Evolutionary conservation across 139 green algal genomes (phyloP), one percentile per base, ranked within the genome.

Genomic region (Parachlorella kessleri): DNA sequence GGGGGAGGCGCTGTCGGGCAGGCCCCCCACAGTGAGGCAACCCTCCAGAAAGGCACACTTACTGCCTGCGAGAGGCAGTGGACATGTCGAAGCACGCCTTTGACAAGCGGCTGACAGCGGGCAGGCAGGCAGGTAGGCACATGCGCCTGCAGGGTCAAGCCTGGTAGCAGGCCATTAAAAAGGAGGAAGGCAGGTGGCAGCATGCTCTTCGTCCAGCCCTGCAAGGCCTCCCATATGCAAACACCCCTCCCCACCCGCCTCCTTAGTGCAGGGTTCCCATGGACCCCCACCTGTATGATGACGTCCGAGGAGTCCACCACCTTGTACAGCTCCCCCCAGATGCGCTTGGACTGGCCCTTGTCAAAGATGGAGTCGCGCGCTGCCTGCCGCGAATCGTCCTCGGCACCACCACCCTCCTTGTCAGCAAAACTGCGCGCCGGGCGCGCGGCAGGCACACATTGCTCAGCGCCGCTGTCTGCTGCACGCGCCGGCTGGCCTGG

Each of bases 321-420:
- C 87, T 99, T 99, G 91, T 98, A 99, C 53, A 99, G 91, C 92
- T 99, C 97, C 6, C 94, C 95, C 97, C 97, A 99, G 82, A 99
- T 99, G 76, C 97, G 92, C 78, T 93, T 94, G 2, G 88, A 96
- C 90, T 99, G 97, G 14, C 97, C 97, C 86, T 99, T 99, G 24
- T 96, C 87, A 81, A 98, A 98, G 33, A 97, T 79, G n/a, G 81
- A 73, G 30, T 92, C 88, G 21, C 85, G 77, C 42, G 70, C 75
- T 55, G 72, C 85, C 42, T 53, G 59, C 14, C 77, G 78, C 28
- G 39, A 66, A 10, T 82, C 78, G n/a, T 78, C 67, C 32, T 84
- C 87, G 5, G 35, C 41, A 3, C 26, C 64, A 1, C 14, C 36
- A 18, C 26, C 72, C 59, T 75, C 48, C 42, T 84, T 73, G n/a